Conservation (phyloP, 192 early-diverging fungal species). For the Coemansia sp. region DNA sequence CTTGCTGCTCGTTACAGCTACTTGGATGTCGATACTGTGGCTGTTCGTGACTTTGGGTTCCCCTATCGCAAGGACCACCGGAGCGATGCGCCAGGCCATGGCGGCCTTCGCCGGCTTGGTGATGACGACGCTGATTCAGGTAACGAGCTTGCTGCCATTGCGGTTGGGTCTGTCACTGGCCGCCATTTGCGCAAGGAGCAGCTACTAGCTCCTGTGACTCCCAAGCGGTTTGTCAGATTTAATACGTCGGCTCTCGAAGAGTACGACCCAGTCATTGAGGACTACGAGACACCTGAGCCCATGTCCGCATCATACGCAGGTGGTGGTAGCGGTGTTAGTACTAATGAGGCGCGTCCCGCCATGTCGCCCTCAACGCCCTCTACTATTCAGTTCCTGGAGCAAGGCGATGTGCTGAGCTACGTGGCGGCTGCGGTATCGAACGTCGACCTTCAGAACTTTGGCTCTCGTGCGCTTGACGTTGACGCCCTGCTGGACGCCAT, state of each 20-base stretch:
- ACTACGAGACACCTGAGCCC: slow-evolving; percentile 11
- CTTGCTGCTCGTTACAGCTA: slow-evolving; percentile 76
- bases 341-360: background rate
- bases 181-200: slow-evolving; percentile 31
- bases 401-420: slow-evolving; percentile 49
- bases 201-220: slow-evolving; percentile 29
- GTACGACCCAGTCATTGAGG: slow-evolving; percentile 36
- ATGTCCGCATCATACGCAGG: background rate
- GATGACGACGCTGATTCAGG: slow-evolving; percentile 1
- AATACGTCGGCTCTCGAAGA: slow-evolving; percentile 14
- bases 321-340: background rate
- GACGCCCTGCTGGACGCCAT: slow-evolving; percentile 28
- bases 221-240: slow-evolving; percentile 29
- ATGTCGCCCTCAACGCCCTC: background rate
- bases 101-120: background rate
- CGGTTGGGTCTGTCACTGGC: slow-evolving; percentile 38
- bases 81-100: background rate
- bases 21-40: slow-evolving; percentile 71
- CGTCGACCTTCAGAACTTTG: slow-evolving; percentile 20
- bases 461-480: slow-evolving; percentile 14
- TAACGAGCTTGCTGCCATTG: slow-evolving; percentile 14
- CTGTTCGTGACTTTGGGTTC: slow-evolving; percentile 72
- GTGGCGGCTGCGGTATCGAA: slow-evolving; percentile 32
- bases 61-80: slow-evolving; percentile 30
- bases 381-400: slow-evolving; percentile 19